Conservation (phyloP, 768 basidiomycete genomes). For the Mrakia frigida region DNA sequence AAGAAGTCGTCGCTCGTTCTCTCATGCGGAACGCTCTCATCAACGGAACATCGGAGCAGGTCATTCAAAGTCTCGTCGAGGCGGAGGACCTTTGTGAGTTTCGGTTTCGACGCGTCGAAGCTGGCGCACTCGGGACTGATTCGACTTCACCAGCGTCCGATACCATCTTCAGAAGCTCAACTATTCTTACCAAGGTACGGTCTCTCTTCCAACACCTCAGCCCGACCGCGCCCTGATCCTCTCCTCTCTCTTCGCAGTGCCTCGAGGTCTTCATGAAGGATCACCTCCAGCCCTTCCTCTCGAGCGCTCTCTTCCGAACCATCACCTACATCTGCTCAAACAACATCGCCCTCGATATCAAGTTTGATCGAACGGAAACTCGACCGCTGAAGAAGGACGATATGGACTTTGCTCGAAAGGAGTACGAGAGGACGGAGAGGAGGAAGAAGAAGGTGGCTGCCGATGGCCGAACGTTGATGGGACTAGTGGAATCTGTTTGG, state of each 20-base stretch:
- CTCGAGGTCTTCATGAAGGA: constrained; percentile 76
- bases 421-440: constrained; percentile 53
- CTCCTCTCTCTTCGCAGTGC: constrained; percentile 60
- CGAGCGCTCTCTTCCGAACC: constrained; percentile 45
- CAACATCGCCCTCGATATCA: constrained; percentile 72
- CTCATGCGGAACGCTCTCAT: constrained; percentile 67
- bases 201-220: not conserved
- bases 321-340: constrained; percentile 67
- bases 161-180: constrained; percentile 56
- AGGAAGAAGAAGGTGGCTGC: constrained; percentile 58
- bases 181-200: constrained; percentile 48
- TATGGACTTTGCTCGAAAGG: constrained; percentile 70
- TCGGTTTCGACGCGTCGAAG: not conserved
- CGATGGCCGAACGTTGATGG: constrained; percentile 65
- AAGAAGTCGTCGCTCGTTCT: constrained; percentile 51
- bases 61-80: constrained; percentile 45
- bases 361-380: constrained; percentile 50
- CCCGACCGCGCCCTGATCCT: not conserved
- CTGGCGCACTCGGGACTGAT: not conserved
- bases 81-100: constrained; percentile 44
- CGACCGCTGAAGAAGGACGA: constrained; percentile 60
- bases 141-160: constrained; percentile 43
- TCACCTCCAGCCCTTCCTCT: constrained; percentile 76
- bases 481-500: constrained; percentile 57
- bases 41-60: constrained; percentile 63